Conservation (phyloP, 2,329 filamentous ascomycete genomes). For the Sarocladiaceae sp. region DNA sequence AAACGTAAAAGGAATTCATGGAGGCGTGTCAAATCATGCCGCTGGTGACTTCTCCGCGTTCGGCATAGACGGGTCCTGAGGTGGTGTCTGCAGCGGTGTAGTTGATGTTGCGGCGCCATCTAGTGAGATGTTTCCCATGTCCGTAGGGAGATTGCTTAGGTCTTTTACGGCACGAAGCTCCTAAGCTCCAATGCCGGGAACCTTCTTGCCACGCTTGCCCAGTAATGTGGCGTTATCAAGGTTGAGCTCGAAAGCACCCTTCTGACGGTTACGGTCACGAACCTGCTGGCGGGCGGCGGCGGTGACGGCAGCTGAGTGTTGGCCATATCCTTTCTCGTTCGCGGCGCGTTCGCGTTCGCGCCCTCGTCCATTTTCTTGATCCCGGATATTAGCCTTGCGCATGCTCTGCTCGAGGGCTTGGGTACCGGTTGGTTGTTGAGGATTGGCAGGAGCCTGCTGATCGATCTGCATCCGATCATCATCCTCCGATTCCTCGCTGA, state of each 20-base stretch:
- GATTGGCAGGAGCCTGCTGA: conserved; percentile 38
- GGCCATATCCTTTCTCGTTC: conserved; percentile 69
- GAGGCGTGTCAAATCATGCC: background rate
- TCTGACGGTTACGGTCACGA: conserved; percentile 57
- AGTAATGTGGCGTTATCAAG: conserved; percentile 86
- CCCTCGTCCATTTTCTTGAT: conserved; percentile 31
- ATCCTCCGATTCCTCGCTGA: conserved; percentile 62
- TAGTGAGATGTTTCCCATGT: background rate
- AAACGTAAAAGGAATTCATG: background rate
- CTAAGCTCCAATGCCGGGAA: conserved; percentile 37
- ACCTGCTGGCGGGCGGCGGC: conserved; percentile 79
- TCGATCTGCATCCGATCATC: conserved; percentile 59
- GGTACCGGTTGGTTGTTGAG: conserved; percentile 52
- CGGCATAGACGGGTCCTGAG: background rate
- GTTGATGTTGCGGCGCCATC: conserved; percentile 1
- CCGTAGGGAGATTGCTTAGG: background rate
- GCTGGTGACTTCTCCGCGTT: background rate
- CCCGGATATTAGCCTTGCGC: conserved; percentile 70
- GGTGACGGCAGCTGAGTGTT: conserved; percentile 79
- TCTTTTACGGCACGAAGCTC: conserved; percentile 13
- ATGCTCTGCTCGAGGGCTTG: conserved; percentile 80
- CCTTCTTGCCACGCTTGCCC: conserved; percentile 59
- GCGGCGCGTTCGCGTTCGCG: conserved; percentile 23
- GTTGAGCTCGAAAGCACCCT: conserved; percentile 85
- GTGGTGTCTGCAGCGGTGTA: conserved; percentile 1